Percentiles rank a stretch among this genome's conserved stretches.
Evolutionary conservation across 2,329 filamentous ascomycete genomes (phyloP).

Genomic region (Aureobasidium sp.): DNA sequence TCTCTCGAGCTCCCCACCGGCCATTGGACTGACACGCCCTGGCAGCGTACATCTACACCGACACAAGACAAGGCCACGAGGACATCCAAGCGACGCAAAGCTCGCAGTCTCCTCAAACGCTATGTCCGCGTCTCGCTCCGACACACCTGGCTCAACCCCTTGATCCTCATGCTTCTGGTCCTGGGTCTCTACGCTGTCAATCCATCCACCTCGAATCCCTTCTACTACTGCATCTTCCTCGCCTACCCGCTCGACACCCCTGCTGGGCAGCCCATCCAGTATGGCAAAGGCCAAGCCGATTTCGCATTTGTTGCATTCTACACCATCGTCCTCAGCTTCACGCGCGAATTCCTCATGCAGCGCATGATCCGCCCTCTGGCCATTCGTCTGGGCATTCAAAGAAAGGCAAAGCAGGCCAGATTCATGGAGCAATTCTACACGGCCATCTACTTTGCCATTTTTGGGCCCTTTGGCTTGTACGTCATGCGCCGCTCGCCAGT

Average conservation of each 20-base stretch:
- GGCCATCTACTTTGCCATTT: conserved; percentile 77
- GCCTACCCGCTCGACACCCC: conserved; percentile 59
- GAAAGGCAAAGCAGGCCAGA: conserved; percentile 70
- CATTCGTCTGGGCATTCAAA: conserved; percentile 59
- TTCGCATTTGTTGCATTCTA: conserved; percentile 86
- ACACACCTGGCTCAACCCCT: conserved; percentile 61
- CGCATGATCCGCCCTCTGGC: conserved; percentile 74
- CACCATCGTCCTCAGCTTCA: conserved; percentile 82
- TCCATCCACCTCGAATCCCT: conserved; percentile 69
- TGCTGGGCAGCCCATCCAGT: conserved; percentile 50
- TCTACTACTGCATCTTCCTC: conserved; percentile 79
- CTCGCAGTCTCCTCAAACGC: conserved; percentile 38
- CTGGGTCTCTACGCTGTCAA: conserved; percentile 65
- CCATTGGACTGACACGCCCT: neutral
- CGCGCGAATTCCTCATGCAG: conserved; percentile 94
- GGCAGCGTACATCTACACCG: conserved; percentile 16
- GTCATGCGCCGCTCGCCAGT: conserved; percentile 88
- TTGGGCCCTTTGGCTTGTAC: conserved; percentile 78
- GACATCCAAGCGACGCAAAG: conserved; percentile 41
- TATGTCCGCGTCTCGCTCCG: conserved; percentile 41
- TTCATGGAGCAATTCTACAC: conserved; percentile 98
- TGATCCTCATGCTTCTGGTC: conserved; percentile 59
- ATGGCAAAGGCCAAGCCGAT: conserved; percentile 84
- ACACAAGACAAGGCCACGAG: conserved; percentile 21
- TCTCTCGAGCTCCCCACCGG: no score